Evolutionary conservation across 768 basidiomycete genomes (phyloP), one percentile per base, ranked within the genome.

Genomic region (Russula sp.): DNA sequence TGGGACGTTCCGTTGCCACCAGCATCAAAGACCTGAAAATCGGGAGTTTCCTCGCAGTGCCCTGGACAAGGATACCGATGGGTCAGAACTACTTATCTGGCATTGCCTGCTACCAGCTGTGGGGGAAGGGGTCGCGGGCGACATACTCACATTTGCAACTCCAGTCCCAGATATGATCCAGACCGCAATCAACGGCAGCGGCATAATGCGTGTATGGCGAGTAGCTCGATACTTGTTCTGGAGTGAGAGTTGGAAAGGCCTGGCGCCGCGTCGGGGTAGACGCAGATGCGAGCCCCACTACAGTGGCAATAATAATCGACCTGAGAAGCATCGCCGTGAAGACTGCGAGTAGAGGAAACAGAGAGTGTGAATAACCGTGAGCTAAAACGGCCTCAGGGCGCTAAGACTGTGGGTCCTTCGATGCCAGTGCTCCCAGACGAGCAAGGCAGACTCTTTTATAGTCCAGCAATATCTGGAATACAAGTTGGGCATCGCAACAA

Each of bases 161-260:
- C 53, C 53, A 54, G 13, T 22, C 9, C 22, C 10, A 14, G 22
- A 22, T 13, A 18, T 7, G 3, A 1, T 29, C 16, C 16, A 18
- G 4, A 29, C 7, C 25, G n/a, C 54, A 55, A 2, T 34, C 18
- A 11, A 18, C 39, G 4, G 54, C 54, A 5, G 29, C 41, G 0
- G 29, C 29, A 34, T 18, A 39, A 20, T 38, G 25, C 10, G 38
- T 52, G 51, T 20, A 55, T 11, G 54, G 39, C 41, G 66, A 76
- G 69, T 76, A 84, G 13, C 67, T 41, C 7, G 74, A 66, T 7
- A 84, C 76, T 64, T 82, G 74, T 0, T 20, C 16, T 13, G 22
- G 9, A 11, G 56, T 47, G 36, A 61, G 46, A 29, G 56, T 56
- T 22, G 56, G 25, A 39, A 57, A 53, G 18, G 63, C 34, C 46